phyloP scores from a whole-genome alignment of 179 eudicot genomes.

The Nepenthes alata region DNA sequence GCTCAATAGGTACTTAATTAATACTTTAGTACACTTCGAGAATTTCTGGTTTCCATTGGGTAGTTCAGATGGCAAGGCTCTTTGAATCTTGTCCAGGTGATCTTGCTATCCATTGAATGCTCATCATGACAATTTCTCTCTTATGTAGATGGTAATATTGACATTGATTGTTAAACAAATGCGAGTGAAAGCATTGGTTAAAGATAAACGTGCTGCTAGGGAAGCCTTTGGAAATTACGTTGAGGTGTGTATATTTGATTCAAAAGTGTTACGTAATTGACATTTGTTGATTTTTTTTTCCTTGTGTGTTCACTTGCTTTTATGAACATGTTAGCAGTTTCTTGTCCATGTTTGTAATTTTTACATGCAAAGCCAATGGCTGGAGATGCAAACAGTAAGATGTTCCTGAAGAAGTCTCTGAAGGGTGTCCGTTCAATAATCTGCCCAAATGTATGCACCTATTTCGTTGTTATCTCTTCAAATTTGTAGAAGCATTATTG shows the following conservation, averaged over 20 bases:
- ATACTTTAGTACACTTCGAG: neutral
- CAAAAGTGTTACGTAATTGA: neutral
- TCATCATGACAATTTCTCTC: slow-evolving; percentile 21
- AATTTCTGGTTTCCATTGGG: neutral
- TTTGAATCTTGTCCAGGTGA: neutral
- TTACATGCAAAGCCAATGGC: slow-evolving; percentile 38
- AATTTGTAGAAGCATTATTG: too few species aligned
- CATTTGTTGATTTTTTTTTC: neutral
- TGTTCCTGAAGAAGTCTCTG: slow-evolving; percentile 55
- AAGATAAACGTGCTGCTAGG: slow-evolving; percentile 69
- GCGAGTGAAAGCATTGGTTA: slow-evolving; percentile 80
- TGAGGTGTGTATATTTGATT: slow-evolving; percentile 39
- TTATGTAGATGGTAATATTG: slow-evolving; percentile 72
- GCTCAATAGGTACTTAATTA: too few species aligned
- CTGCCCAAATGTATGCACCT: slow-evolving; percentile 60
- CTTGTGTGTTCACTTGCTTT: slow-evolving; percentile 4
- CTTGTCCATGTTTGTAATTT: neutral
- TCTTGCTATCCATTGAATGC: slow-evolving; percentile 7
- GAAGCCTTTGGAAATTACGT: slow-evolving; percentile 95
- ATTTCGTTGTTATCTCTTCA: neutral
- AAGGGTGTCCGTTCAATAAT: slow-evolving; percentile 70
- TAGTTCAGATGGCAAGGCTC: neutral
- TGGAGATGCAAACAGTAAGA: slow-evolving; percentile 46
- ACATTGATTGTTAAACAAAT: slow-evolving; percentile 69
- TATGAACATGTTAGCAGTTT: neutral